A percentile compares a stretch with the other conserved stretches of the same genome.
phyloP scores from a whole-genome alignment of 2,329 filamentous ascomycete genomes.

The Pestalotiopsis sp. region DNA sequence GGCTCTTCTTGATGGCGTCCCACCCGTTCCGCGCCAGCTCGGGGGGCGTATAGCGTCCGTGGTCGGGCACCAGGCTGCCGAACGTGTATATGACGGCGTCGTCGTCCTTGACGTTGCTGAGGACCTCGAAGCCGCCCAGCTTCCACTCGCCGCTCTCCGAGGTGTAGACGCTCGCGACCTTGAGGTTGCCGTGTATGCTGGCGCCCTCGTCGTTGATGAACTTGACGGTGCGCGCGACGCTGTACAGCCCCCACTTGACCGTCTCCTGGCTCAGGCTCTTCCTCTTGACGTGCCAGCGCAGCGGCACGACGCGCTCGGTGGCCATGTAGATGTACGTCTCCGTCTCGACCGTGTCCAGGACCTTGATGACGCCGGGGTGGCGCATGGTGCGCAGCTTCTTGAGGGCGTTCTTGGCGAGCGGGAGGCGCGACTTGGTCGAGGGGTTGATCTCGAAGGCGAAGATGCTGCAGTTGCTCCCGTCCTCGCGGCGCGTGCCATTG shows the following conservation, averaged over 20 bases:
- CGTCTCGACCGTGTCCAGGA: constrained; percentile 94
- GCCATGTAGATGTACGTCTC: constrained; percentile 96
- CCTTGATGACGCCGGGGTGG: constrained; percentile 92
- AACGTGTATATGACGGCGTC: constrained; percentile 83
- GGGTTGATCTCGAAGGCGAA: constrained; percentile 86
- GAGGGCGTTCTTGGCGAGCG: constrained; percentile 88
- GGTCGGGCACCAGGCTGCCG: constrained; percentile 83
- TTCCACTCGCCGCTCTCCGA: constrained; percentile 99
- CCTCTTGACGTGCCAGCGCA: constrained; percentile 87
- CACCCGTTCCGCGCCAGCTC: constrained; percentile 87
- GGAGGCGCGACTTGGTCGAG: constrained; percentile 78
- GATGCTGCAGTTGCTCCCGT: constrained; percentile 91
- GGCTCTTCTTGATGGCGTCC: constrained; percentile 84
- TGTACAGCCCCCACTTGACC: constrained; percentile 92
- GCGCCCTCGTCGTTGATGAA: constrained; percentile 94
- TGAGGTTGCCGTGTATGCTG: constrained; percentile 86
- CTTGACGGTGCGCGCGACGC: constrained; percentile 85
- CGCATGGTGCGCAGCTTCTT: constrained; percentile 91
- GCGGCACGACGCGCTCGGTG: constrained; percentile 82
- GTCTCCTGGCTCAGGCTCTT: constrained; percentile 89
- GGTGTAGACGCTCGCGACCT: constrained; percentile 85
- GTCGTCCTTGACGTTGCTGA: constrained; percentile 95
- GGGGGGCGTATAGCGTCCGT: constrained; percentile 80
- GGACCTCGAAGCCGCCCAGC: constrained; percentile 85
- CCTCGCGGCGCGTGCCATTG: constrained; percentile 92